Percentiles rank a stretch among this genome's conserved stretches.
Conservation (phyloP, 257 asterid species). For the Eucommia ulmoides region DNA sequence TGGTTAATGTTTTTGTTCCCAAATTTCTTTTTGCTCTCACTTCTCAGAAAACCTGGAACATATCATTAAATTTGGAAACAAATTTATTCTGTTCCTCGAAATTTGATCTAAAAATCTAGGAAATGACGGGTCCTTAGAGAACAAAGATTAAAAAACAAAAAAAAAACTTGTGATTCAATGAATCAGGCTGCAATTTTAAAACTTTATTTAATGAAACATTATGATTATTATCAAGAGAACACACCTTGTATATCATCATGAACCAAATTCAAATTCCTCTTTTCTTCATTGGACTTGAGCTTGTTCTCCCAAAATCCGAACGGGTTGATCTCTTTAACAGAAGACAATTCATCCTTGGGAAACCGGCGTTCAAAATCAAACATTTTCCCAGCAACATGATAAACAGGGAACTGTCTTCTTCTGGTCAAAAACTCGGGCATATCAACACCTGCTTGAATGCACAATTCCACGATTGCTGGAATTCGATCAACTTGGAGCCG, state of each 20-base stretch:
- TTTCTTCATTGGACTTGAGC: conserved; percentile 10
- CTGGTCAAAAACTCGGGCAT: conserved; percentile 49
- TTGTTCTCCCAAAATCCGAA: conserved; percentile 36
- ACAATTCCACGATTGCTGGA: conserved; percentile 59
- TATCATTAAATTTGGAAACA: no score
- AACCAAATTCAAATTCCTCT: conserved; percentile 13
- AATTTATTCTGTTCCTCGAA: not conserved
- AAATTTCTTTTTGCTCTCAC: no score
- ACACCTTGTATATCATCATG: conserved; percentile 33
- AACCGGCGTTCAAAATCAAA: conserved; percentile 58
- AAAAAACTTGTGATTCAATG: not conserved
- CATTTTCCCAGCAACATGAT: conserved; percentile 52
- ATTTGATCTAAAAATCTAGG: not conserved
- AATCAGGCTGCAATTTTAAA: conserved; percentile 6
- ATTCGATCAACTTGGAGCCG: conserved; percentile 55
- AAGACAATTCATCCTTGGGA: conserved; percentile 29
- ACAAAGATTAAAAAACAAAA: not conserved
- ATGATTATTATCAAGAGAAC: not conserved
- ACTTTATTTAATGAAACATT: not conserved
- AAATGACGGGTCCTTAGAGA: not conserved
- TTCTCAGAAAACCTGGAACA: no score
- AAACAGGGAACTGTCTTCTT: conserved; percentile 46
- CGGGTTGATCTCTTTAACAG: conserved; percentile 17
- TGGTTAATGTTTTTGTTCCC: no score
- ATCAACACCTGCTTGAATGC: conserved; percentile 76